Evolutionary conservation across 2,329 filamentous ascomycete genomes (phyloP).

Genomic region (Trichoderma atroviride): DNA sequence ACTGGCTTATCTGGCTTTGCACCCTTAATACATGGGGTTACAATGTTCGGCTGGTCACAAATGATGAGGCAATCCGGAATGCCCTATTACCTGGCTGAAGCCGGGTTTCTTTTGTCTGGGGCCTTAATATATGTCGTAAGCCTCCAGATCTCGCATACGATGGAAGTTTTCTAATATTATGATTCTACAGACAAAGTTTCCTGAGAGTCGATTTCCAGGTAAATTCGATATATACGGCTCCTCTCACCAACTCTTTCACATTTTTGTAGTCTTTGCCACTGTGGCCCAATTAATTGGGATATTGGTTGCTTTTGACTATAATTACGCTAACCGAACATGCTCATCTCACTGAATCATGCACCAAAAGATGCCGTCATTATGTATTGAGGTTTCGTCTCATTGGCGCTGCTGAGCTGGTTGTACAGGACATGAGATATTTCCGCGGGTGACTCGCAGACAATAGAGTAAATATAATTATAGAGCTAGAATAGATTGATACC

Average conservation of each 20-base stretch:
- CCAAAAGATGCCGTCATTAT: neutral
- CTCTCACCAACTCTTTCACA: constrained; percentile 18
- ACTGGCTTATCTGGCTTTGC: constrained; percentile 16
- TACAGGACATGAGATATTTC: neutral
- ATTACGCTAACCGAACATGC: neutral
- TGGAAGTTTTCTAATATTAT: neutral
- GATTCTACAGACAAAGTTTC: constrained; percentile 10
- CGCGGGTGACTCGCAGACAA: neutral
- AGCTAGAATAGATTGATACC: neutral
- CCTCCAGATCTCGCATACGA: neutral
- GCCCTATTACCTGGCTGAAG: constrained; percentile 15
- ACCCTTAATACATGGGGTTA: constrained; percentile 14
- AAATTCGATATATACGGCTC: constrained; percentile 18
- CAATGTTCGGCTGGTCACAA: constrained; percentile 12
- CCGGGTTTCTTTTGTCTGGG: constrained; percentile 11
- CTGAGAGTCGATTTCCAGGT: constrained; percentile 10
- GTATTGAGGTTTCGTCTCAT: neutral
- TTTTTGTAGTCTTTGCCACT: constrained; percentile 8
- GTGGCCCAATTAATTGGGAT: constrained; percentile 5
- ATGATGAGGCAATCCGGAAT: constrained; percentile 21
- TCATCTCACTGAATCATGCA: neutral
- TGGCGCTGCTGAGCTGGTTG: neutral
- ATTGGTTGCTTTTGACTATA: constrained; percentile 13
- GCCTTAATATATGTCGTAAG: constrained; percentile 16
- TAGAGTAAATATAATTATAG: neutral